A percentile compares a stretch with the other conserved stretches of the same genome.
Evolutionary conservation across 2,329 filamentous ascomycete genomes (phyloP).

Genomic region (Fusarium odoratissimum): DNA sequence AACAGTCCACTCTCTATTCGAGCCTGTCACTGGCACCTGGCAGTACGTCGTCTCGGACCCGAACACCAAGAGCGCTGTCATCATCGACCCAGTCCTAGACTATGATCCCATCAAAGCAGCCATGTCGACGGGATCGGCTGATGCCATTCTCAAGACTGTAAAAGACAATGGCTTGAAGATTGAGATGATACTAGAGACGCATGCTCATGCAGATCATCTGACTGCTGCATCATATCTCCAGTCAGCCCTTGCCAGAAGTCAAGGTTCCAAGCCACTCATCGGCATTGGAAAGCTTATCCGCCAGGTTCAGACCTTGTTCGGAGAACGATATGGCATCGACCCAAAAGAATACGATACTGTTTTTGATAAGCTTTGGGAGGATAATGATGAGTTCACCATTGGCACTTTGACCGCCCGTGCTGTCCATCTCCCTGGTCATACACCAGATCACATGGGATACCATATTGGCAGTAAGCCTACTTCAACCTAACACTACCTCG

Average conservation of each 20-base stretch:
- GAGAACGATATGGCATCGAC: conserved; percentile 59
- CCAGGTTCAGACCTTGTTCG: conserved; percentile 63
- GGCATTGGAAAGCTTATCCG: conserved; percentile 67
- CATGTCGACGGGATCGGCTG: conserved; percentile 64
- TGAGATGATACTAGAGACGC: conserved; percentile 69
- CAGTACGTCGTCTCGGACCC: conserved; percentile 71
- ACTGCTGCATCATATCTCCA: conserved; percentile 70
- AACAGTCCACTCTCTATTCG: conserved; percentile 31
- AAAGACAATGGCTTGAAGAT: conserved; percentile 59
- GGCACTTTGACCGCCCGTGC: conserved; percentile 59
- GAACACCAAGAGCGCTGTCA: conserved; percentile 58
- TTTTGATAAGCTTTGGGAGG: conserved; percentile 65
- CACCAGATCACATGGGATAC: conserved; percentile 71
- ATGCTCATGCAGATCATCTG: conserved; percentile 70
- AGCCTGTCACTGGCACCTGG: conserved; percentile 61
- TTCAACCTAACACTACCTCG: fast-evolving
- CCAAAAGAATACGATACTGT: conserved; percentile 55
- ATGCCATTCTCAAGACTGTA: conserved; percentile 60
- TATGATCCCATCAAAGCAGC: conserved; percentile 57
- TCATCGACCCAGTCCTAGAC: conserved; percentile 73
- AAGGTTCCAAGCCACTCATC: conserved; percentile 55
- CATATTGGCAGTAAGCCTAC: conserved; percentile 56
- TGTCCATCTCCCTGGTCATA: conserved; percentile 70
- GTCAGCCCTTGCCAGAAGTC: conserved; percentile 50
- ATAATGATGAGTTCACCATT: conserved; percentile 64